Percentiles rank a stretch among this genome's conserved stretches.
These are phyloP conservation scores for Fusarium chuoi DNA, from an alignment of 2,329 filamentous ascomycete species.

Conservation along the genomic window DNA sequence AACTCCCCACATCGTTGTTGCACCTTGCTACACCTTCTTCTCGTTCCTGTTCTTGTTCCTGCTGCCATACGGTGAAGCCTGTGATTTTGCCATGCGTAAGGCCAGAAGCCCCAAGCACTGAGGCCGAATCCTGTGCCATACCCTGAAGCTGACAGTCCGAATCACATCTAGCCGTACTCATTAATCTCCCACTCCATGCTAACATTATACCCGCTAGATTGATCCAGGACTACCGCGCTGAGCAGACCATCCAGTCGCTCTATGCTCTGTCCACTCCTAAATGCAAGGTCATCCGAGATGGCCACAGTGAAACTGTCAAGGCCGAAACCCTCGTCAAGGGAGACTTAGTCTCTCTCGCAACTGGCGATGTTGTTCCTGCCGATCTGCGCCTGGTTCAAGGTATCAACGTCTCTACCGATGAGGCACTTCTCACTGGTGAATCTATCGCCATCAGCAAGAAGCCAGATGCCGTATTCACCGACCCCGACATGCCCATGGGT, in stretches of 20 bases:
- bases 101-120: conserved; percentile 44
- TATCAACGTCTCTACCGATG: conserved; percentile 81
- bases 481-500: conserved; percentile 68
- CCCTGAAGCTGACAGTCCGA: conserved; percentile 44
- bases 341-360: conserved; percentile 70
- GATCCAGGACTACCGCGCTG: conserved; percentile 69
- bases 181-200: conserved; percentile 38
- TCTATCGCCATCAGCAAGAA: conserved; percentile 75
- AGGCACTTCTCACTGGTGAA: conserved; percentile 79
- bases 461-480: conserved; percentile 64
- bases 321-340: conserved; percentile 71
- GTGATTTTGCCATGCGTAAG: conserved; percentile 40
- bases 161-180: conserved; percentile 18
- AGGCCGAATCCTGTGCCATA: conserved; percentile 42
- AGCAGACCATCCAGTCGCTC: conserved; percentile 70
- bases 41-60: conserved; percentile 26
- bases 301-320: conserved; percentile 61
- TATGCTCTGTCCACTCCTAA: conserved; percentile 68
- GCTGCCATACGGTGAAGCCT: conserved; percentile 45
- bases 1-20: conserved; percentile 29
- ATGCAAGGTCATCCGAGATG: conserved; percentile 67
- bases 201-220: conserved; percentile 54
- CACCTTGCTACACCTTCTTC: conserved; percentile 32
- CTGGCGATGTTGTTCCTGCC: conserved; percentile 76
- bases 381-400: conserved; percentile 73